Conservation (phyloP, 1,284 basidiomycete species). For the Amylostereum areolatum region DNA sequence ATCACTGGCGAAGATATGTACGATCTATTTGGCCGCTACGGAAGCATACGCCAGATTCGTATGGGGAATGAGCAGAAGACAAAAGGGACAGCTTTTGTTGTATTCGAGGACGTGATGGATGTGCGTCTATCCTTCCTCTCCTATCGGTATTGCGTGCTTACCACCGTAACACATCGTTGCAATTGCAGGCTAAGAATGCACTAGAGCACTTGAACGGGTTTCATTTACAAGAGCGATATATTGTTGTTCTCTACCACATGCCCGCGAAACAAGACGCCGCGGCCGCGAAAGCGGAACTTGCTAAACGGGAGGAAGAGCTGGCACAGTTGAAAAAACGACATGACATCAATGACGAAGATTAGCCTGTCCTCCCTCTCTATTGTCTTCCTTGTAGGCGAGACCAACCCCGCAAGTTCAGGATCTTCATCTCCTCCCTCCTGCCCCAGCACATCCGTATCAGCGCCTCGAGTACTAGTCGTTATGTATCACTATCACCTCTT, state of each 20-base stretch:
- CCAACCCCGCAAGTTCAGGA: no score
- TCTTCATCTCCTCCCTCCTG: no score
- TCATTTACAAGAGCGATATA: constrained; percentile 96
- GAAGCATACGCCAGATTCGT: constrained; percentile 92
- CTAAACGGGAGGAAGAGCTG: constrained; percentile 88
- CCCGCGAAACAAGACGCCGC: constrained; percentile 91
- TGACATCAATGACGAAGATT: constrained; percentile 67
- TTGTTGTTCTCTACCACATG: constrained; percentile 97
- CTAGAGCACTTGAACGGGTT: constrained; percentile 97
- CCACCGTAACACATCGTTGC: constrained; percentile 12
- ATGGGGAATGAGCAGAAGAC: constrained; percentile 91
- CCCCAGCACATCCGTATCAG: no score
- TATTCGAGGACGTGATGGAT: constrained; percentile 87
- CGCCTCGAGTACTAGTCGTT: no score
- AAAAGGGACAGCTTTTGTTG: constrained; percentile 94
- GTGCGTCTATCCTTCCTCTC: constrained; percentile 37
- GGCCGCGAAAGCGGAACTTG: constrained; percentile 89
- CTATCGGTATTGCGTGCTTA: constrained; percentile 2
- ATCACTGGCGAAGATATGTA: constrained; percentile 94
- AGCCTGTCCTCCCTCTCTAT: no score
- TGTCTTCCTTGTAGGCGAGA: no score
- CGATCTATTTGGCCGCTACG: constrained; percentile 97
- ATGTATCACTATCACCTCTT: no score
- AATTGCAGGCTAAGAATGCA: constrained; percentile 82
- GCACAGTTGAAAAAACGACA: constrained; percentile 84